Conservation (phyloP, 768 basidiomycete species). For the Nidularia pulvinata region DNA sequence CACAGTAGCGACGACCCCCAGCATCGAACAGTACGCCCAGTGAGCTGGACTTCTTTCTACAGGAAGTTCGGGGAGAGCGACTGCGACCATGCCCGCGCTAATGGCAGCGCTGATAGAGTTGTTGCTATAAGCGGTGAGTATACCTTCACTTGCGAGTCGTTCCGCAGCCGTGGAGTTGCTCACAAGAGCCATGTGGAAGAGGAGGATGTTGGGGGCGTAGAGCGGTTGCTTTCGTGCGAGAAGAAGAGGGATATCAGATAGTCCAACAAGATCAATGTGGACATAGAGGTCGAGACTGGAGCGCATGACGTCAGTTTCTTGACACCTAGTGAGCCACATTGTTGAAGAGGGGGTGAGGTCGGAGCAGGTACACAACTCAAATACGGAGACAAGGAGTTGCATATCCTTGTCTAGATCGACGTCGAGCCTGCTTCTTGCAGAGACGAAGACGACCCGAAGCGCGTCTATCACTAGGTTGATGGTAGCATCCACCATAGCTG, state of each 20-base stretch:
- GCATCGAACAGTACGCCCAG: slow-evolving; percentile 80
- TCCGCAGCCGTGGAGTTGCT: slow-evolving; percentile 79
- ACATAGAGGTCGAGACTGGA: slow-evolving; percentile 74
- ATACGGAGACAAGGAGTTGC: slow-evolving; percentile 80
- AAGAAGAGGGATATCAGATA: slow-evolving; percentile 65
- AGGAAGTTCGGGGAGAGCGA: slow-evolving; percentile 66
- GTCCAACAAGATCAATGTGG: slow-evolving; percentile 66
- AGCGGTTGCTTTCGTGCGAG: slow-evolving; percentile 63
- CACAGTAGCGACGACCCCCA: slow-evolving; percentile 76
- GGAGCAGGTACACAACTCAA: slow-evolving; percentile 73
- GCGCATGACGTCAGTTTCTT: slow-evolving; percentile 79
- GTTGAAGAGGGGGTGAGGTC: slow-evolving; percentile 70
- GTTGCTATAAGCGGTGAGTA: slow-evolving; percentile 81
- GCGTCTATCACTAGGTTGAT: slow-evolving; percentile 70
- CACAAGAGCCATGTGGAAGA: slow-evolving; percentile 87
- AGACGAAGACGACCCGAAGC: slow-evolving; percentile 61
- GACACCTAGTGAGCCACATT: slow-evolving; percentile 78
- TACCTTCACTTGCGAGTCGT: slow-evolving; percentile 80
- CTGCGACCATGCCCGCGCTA: slow-evolving; percentile 72
- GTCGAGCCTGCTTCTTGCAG: slow-evolving; percentile 56
- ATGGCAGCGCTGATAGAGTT: slow-evolving; percentile 79
- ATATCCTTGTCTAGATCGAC: slow-evolving; percentile 78
- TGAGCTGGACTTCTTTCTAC: slow-evolving; percentile 82
- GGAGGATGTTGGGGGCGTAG: slow-evolving; percentile 77
- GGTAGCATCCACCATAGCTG: slow-evolving; percentile 59